A percentile compares a stretch with the other conserved stretches of the same genome.
Evolutionary conservation across 139 green algal genomes (phyloP).

Genomic region (Coccomyxa sp.): DNA sequence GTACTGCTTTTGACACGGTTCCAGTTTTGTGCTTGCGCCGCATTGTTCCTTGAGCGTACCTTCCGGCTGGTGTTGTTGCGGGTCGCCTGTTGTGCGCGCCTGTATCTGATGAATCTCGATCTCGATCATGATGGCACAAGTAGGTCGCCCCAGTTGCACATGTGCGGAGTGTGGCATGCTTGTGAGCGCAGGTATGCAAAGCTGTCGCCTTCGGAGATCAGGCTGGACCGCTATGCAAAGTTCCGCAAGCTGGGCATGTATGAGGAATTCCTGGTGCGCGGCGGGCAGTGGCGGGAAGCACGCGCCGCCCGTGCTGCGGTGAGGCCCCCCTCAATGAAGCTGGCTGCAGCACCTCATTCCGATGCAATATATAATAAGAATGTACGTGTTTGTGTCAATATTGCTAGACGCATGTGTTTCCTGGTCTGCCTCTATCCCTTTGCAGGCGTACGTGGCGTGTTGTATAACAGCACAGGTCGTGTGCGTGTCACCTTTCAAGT

Average conservation of each 20-base stretch:
- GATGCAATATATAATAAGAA: not conserved
- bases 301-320: slow-evolving; percentile 31
- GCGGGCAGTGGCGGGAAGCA: slow-evolving; percentile 53
- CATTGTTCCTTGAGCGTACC: too few relatives aligned
- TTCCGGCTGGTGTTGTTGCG: too few relatives aligned
- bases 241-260: slow-evolving; percentile 78
- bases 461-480: not conserved
- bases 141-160: too few relatives aligned
- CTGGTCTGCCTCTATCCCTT: not conserved
- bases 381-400: not conserved
- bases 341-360: not conserved
- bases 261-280: slow-evolving; percentile 72
- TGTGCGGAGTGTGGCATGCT: not conserved
- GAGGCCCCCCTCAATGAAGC: not conserved
- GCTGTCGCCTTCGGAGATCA: slow-evolving; percentile 74
- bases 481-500: not conserved
- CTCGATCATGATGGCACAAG: too few relatives aligned
- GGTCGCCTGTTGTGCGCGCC: too few relatives aligned
- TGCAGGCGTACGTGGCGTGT: not conserved
- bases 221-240: slow-evolving; percentile 82
- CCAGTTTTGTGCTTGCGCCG: too few relatives aligned
- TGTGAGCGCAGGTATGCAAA: slow-evolving; percentile 42
- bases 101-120: too few relatives aligned
- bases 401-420: too few relatives aligned
- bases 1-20: not conserved